Evolutionary conservation across 1,139 yeast genomes (phyloP).

Genomic region (Candida sp.): DNA sequence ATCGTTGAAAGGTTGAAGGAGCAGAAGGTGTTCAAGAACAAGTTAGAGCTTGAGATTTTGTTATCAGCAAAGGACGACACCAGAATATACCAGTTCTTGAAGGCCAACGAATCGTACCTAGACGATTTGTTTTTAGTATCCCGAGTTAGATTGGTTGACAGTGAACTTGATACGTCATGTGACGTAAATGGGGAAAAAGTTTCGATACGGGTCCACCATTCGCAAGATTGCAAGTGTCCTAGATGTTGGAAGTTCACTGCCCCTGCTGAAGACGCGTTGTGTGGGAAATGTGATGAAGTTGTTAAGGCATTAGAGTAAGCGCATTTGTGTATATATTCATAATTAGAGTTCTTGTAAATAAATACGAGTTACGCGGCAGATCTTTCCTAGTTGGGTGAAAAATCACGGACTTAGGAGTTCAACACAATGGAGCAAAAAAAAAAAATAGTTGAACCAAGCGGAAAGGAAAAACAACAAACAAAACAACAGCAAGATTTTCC

Average conservation of each 20-base stretch:
- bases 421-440: not conserved
- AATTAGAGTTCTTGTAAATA: conserved; percentile 3
- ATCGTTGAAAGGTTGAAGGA: conserved; percentile 35
- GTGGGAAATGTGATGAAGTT: conserved; percentile 65
- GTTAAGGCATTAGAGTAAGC: conserved; percentile 10
- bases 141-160: conserved; percentile 40
- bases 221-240: conserved; percentile 67
- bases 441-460: not conserved
- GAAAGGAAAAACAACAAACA: not conserved
- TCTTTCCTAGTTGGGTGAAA: no score
- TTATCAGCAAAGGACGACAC: conserved; percentile 26
- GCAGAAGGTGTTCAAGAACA: conserved; percentile 56
- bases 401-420: not conserved
- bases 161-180: not conserved
- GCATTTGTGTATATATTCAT: not conserved
- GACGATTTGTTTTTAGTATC: conserved; percentile 76
- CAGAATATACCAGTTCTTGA: conserved; percentile 16
- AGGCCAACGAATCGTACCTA: conserved; percentile 30
- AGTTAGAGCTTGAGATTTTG: conserved; percentile 62
- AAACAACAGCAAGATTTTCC: not conserved
- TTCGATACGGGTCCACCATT: conserved; percentile 9
- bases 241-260: conserved; percentile 91
- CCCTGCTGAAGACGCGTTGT: conserved; percentile 53
- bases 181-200: conserved; percentile 7
- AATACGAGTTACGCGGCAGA: not conserved